These are phyloP conservation scores for Globisporangium uncinulatum DNA, from an alignment of 352 stramenopile species.

Conservation along the genomic window DNA sequence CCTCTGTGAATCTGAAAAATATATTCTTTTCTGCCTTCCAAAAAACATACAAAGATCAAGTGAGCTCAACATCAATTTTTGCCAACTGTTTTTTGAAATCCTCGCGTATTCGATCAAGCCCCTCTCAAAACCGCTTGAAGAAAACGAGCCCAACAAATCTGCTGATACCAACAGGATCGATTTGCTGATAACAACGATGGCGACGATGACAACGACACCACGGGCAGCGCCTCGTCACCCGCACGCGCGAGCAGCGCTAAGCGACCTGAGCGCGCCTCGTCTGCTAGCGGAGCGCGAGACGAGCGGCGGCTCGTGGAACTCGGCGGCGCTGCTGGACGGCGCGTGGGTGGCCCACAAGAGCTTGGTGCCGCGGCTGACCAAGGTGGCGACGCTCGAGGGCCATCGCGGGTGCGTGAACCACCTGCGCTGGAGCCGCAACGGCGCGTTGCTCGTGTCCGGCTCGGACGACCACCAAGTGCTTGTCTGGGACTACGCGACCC, in stretches of 20 bases:
- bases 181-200: not conserved
- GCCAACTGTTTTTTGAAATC: no score
- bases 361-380: slow-evolving; percentile 51
- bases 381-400: slow-evolving; percentile 44
- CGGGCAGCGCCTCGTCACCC: not conserved
- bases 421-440: slow-evolving; percentile 72
- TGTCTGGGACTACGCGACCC: slow-evolving; percentile 73
- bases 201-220: not conserved
- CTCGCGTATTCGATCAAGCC: no score
- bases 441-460: slow-evolving; percentile 64
- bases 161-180: not conserved
- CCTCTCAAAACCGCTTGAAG: not conserved
- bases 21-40: no score
- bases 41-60: no score
- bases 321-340: slow-evolving; percentile 18
- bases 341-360: slow-evolving; percentile 49
- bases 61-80: no score
- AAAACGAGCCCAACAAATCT: slow-evolving; percentile 1
- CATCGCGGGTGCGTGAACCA: slow-evolving; percentile 84
- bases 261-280: slow-evolving; percentile 17
- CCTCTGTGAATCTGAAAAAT: no score
- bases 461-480: slow-evolving; percentile 79
- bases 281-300: slow-evolving; percentile 53
- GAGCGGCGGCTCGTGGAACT: slow-evolving; percentile 31
- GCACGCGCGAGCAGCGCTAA: not conserved